Evolutionary conservation across 2,329 filamentous ascomycete genomes (phyloP).

Genomic region (Kalmusia sp.): DNA sequence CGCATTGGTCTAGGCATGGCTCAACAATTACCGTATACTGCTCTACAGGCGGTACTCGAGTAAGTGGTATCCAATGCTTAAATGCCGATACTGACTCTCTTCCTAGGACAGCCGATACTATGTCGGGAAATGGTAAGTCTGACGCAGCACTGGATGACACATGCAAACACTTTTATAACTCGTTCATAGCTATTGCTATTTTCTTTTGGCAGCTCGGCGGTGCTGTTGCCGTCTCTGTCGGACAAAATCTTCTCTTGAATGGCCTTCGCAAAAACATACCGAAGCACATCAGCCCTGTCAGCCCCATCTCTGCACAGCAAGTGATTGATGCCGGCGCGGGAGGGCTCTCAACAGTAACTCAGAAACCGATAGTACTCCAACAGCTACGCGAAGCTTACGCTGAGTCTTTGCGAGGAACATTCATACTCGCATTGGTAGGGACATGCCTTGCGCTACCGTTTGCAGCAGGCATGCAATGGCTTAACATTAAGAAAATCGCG

Average conservation of each 20-base stretch:
- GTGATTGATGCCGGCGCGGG: slow-evolving; percentile 7
- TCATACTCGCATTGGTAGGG: slow-evolving; percentile 3
- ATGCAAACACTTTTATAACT: too few relatives aligned
- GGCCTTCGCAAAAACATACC: neutral
- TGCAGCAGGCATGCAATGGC: slow-evolving; percentile 11
- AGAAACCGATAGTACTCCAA: neutral
- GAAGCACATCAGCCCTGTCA: neutral
- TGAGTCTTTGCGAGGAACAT: neutral
- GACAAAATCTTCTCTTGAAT: slow-evolving; percentile 9
- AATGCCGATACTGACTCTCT: too few relatives aligned
- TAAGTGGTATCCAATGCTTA: too few relatives aligned
- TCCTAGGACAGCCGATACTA: too few relatives aligned
- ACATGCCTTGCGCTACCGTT: slow-evolving; percentile 9
- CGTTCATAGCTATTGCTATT: neutral
- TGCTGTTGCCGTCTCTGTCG: slow-evolving; percentile 6
- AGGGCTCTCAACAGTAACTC: neutral
- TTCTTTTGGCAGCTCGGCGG: slow-evolving; percentile 5
- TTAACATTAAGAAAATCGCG: slow-evolving; percentile 10
- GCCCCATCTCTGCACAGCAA: neutral
- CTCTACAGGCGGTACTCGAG: neutral
- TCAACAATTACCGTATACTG: neutral
- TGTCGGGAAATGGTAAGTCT: too few relatives aligned
- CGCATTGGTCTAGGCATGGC: slow-evolving; percentile 11
- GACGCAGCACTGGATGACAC: too few relatives aligned
- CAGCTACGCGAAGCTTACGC: slow-evolving; percentile 8